Base-by-base conservation (phyloP, 768 basidiomycete genomes). In the Auricularia sp. region DNA sequence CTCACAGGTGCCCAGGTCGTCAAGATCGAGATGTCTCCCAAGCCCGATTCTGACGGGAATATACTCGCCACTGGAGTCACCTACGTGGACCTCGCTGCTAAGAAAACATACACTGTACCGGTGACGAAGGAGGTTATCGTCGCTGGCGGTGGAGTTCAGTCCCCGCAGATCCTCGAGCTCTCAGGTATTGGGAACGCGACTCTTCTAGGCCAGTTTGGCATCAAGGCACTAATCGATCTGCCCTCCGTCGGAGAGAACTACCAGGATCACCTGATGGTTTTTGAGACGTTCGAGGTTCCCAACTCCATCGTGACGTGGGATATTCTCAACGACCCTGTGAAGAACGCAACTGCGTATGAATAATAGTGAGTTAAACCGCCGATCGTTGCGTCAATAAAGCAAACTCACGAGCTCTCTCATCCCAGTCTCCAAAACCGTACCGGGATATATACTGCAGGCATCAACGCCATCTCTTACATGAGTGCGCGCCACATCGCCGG, bases 211-310 rank as follows among this genome's bases (percentile, higher is more conserved):
- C 43, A 39, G 1, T 65, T 77, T 64, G 72, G 71, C 35, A 75
- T 81, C 66, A 60, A 69, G 36, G 68, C 69, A 53, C 69, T 70
- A 58, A 51, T 77, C 29, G 77, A 79, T 59, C 74, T 80, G 2
- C 79, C 80, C 2, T 75, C 75, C 44, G 79, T 80, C 39, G 79
- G 78, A 10, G 71, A 74, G 66, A 77, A 77, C 66, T 66, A 80
- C 4, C 75, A 77, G 47, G 47, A 51, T 16, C 47, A 51, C 16
- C 21, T 51, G 8, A 51, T 51, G 16, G 14, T 21, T 18, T 51
- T 51, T 16, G 16, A 51, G 18, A 51, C 47, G 6, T 51, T 51
- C 6, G 47, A 51, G 21, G 47, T 51, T 16, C 47, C 47, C 11
- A 51, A 51, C 47, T 18, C 47, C 11, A 12, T 51, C 47, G 47